Conservation (phyloP, 164 flowering plant species). For the Berberis vulgaris region DNA sequence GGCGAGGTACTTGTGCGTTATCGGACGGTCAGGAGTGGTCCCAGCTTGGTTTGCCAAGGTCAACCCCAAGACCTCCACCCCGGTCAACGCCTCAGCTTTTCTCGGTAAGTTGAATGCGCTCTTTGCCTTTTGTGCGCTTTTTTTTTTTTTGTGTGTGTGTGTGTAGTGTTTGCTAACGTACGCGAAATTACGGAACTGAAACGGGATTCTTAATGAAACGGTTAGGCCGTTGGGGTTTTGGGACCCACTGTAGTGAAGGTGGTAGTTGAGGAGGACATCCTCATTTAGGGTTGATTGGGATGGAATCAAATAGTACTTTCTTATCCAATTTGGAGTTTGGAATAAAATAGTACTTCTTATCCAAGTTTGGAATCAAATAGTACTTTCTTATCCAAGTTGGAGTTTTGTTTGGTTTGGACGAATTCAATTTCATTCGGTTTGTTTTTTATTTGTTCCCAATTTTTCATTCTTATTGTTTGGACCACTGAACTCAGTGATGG, state of each 20-base stretch:
- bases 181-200: neutral
- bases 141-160: neutral
- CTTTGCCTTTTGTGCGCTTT: neutral
- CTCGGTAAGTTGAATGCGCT: constrained; percentile 38
- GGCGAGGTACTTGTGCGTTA: constrained; percentile 92
- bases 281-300: too few relatives aligned
- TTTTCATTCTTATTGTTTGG: too few relatives aligned
- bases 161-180: constrained; percentile 1
- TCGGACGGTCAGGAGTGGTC: constrained; percentile 80
- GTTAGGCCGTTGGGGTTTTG: constrained; percentile 5
- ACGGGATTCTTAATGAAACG: neutral
- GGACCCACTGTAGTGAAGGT: constrained; percentile 2
- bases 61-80: constrained; percentile 79
- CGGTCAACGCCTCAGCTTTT: constrained; percentile 88
- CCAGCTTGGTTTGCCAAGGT: constrained; percentile 88
- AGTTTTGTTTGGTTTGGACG: too few relatives aligned
- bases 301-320: too few relatives aligned
- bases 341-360: too few relatives aligned
- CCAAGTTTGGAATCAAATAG: too few relatives aligned
- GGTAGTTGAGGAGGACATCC: neutral
- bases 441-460: too few relatives aligned
- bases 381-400: too few relatives aligned
- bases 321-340: too few relatives aligned
- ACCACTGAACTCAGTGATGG: too few relatives aligned
- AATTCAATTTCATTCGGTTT: too few relatives aligned